phyloP scores from a whole-genome alignment of 2,329 filamentous ascomycete species.

The Bertia moriformis region DNA sequence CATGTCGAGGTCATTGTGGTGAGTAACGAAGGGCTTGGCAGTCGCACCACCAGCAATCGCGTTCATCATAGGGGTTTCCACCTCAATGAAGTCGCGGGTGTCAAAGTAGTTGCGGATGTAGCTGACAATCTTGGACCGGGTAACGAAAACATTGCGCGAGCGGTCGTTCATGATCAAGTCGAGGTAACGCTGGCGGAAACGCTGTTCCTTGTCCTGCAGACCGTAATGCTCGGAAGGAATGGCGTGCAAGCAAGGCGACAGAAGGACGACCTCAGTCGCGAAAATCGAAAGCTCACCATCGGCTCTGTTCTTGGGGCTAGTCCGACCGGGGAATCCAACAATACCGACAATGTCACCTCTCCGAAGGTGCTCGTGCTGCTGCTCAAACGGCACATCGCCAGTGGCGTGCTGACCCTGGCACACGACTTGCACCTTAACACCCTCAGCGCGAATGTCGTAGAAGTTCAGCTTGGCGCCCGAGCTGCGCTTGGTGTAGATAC shows the following conservation, averaged over 20 bases:
- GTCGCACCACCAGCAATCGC: slow-evolving; percentile 90
- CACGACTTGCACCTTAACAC: slow-evolving; percentile 75
- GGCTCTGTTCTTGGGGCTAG: slow-evolving; percentile 72
- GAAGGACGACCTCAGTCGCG: slow-evolving; percentile 68
- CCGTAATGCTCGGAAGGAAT: slow-evolving; percentile 83
- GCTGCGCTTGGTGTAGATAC: slow-evolving; percentile 78
- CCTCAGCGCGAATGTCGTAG: slow-evolving; percentile 71
- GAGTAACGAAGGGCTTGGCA: slow-evolving; percentile 83
- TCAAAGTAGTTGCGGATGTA: slow-evolving; percentile 86
- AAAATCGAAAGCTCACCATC: slow-evolving; percentile 91
- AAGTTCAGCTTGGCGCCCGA: slow-evolving; percentile 78
- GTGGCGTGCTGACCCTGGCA: slow-evolving; percentile 71
- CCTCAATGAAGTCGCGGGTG: slow-evolving; percentile 74
- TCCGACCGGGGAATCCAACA: slow-evolving; percentile 70
- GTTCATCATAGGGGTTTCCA: slow-evolving; percentile 97
- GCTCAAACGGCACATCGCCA: slow-evolving; percentile 55
- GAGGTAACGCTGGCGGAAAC: slow-evolving; percentile 83
- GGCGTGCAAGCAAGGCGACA: slow-evolving; percentile 83
- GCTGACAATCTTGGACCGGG: slow-evolving; percentile 72
- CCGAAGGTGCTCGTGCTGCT: slow-evolving; percentile 78
- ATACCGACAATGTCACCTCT: slow-evolving; percentile 88
- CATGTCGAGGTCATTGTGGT: slow-evolving; percentile 92
- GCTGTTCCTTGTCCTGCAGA: slow-evolving; percentile 87
- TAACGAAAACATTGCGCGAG: slow-evolving; percentile 70
- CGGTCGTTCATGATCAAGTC: slow-evolving; percentile 94